Conservation (phyloP, 305 asterid genomes). For the Solanum hybrid region DNA sequence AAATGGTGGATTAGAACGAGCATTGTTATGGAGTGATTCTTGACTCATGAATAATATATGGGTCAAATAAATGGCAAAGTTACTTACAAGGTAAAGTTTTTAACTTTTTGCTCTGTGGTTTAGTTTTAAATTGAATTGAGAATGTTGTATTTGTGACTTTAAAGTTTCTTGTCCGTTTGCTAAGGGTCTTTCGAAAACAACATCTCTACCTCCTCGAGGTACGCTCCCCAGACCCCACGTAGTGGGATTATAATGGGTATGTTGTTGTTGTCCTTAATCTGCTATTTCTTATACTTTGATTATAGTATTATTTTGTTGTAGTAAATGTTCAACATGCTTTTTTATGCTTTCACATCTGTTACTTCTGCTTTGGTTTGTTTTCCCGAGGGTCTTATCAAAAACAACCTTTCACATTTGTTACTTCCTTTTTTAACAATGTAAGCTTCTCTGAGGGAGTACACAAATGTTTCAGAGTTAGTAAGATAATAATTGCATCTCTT, state of each 20-base stretch:
- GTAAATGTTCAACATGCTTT: too few relatives aligned
- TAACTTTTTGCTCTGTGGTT: background rate
- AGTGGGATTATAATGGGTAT: too few relatives aligned
- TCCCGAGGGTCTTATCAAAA: background rate
- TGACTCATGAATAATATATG: conserved; percentile 71
- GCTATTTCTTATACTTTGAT: background rate
- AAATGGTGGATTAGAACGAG: conserved; percentile 51
- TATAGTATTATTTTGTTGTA: background rate
- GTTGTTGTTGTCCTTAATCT: background rate
- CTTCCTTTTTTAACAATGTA: too few relatives aligned
- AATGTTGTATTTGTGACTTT: background rate
- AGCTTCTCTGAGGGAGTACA: too few relatives aligned
- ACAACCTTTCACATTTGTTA: background rate
- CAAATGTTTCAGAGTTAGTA: too few relatives aligned
- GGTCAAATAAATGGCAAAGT: conserved; percentile 93
- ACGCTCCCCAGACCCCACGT: too few relatives aligned
- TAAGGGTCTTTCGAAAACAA: too few relatives aligned
- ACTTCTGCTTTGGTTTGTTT: background rate
- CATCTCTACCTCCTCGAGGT: too few relatives aligned
- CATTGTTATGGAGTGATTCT: conserved; percentile 56
- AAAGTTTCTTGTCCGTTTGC: background rate
- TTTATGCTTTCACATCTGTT: background rate
- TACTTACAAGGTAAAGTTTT: conserved; percentile 55
- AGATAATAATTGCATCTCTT: too few relatives aligned
- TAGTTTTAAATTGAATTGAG: background rate